Conservation (phyloP, 495 filamentous ascomycete genomes). For the Neurospora sp. region DNA sequence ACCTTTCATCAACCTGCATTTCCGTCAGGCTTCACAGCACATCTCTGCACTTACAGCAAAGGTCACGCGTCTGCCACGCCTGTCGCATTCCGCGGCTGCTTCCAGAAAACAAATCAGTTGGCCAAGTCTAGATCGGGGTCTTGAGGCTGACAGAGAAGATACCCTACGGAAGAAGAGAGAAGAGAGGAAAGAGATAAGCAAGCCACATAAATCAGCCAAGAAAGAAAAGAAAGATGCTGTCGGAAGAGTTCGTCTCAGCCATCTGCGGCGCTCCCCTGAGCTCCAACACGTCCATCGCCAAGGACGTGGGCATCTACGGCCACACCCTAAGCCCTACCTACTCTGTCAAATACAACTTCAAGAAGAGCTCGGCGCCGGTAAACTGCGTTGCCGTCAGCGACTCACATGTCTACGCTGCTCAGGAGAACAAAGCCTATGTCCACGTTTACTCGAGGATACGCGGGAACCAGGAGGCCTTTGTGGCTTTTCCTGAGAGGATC, state of each 20-base stretch:
- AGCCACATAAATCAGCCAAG: background rate
- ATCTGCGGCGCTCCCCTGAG: slow-evolving; percentile 53
- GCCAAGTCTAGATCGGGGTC: no score
- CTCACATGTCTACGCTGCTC: slow-evolving; percentile 82
- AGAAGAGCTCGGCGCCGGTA: slow-evolving; percentile 74
- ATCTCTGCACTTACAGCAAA: background rate
- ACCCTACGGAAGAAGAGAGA: background rate
- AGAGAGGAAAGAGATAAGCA: background rate
- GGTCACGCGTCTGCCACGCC: background rate
- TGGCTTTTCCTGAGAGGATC: slow-evolving; percentile 79
- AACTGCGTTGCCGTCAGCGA: slow-evolving; percentile 74
- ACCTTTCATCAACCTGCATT: background rate
- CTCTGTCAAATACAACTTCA: slow-evolving; percentile 65
- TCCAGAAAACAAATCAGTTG: background rate
- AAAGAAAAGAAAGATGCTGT: slow-evolving; percentile 48
- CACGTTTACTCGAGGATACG: slow-evolving; percentile 81
- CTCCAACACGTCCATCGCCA: slow-evolving; percentile 53
- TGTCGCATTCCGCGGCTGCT: background rate
- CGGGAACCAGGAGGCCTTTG: slow-evolving; percentile 73
- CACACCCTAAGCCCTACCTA: slow-evolving; percentile 70
- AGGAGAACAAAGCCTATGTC: slow-evolving; percentile 80
- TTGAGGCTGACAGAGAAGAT: no score
- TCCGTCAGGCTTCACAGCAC: background rate
- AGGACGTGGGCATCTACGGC: slow-evolving; percentile 75
- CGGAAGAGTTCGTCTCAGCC: slow-evolving; percentile 71